phyloP scores from a whole-genome alignment of 495 filamentous ascomycete species.

The Chaetomidium leptoderma region DNA sequence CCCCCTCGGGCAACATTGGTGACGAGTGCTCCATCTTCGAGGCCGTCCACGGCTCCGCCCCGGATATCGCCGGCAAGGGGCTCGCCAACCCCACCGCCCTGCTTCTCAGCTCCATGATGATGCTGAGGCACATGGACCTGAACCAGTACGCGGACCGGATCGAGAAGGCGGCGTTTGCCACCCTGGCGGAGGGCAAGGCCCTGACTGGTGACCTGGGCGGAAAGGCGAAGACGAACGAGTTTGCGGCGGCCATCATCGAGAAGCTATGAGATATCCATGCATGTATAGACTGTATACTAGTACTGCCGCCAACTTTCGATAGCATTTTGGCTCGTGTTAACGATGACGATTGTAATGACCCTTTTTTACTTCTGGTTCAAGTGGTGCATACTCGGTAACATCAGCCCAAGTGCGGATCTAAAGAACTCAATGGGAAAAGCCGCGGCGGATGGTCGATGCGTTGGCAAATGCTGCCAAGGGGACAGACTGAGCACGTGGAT shows the following conservation, averaged over 20 bases:
- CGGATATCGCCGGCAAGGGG: constrained; percentile 93
- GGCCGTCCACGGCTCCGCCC: constrained; percentile 96
- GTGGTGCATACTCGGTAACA: neutral
- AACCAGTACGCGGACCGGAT: constrained; percentile 79
- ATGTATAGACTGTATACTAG: constrained; percentile 25
- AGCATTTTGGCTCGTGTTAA: constrained; percentile 15
- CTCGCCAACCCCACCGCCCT: constrained; percentile 95
- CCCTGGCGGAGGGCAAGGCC: constrained; percentile 89
- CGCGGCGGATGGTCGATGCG: neutral
- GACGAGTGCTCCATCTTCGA: constrained; percentile 99
- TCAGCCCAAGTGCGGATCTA: too few species aligned
- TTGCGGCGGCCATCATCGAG: constrained; percentile 83
- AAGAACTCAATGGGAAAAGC: neutral
- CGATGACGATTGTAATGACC: constrained; percentile 21
- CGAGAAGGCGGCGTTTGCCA: constrained; percentile 90
- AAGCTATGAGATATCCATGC: constrained; percentile 55
- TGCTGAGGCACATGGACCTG: constrained; percentile 97
- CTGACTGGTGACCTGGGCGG: constrained; percentile 95
- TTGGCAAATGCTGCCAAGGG: neutral
- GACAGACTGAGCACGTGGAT: neutral
- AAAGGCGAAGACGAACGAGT: constrained; percentile 88
- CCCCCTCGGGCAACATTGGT: constrained; percentile 96
- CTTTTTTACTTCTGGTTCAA: neutral
- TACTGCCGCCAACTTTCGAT: constrained; percentile 16
- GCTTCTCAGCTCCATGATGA: constrained; percentile 91